Evolutionary conservation across 441 rosid species (phyloP).

Genomic region (Lepidium campestre): DNA sequence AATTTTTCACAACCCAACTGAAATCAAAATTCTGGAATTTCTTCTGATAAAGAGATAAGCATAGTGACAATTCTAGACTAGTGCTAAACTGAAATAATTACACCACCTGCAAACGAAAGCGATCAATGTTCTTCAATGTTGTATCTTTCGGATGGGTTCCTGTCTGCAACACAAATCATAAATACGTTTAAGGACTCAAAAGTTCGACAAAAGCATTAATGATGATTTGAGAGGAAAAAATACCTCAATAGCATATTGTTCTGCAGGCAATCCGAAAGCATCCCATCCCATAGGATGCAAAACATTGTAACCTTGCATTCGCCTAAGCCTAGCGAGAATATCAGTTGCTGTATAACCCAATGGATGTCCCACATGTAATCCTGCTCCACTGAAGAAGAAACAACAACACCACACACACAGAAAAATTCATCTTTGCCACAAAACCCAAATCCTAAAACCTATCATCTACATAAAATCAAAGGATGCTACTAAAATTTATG

Average conservation of each 20-base stretch:
- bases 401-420: not conserved
- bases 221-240: not conserved
- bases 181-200: conserved; percentile 4
- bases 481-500: not conserved
- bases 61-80: not conserved
- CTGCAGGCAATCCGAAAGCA: conserved; percentile 98
- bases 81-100: conserved; percentile 3
- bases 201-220: not conserved
- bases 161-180: conserved; percentile 44
- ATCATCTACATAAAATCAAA: not conserved
- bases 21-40: not conserved
- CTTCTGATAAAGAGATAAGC: not conserved
- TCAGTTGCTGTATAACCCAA: conserved; percentile 96
- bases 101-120: conserved; percentile 74
- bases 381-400: conserved; percentile 75
- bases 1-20: not conserved
- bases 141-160: conserved; percentile 94
- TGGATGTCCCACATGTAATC: conserved; percentile 97
- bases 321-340: conserved; percentile 74
- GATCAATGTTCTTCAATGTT: conserved; percentile 79
- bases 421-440: not conserved
- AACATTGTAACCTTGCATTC: conserved; percentile 95
- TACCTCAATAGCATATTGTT: conserved; percentile 96
- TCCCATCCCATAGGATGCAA: conserved; percentile 99
- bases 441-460: not conserved